These are phyloP conservation scores for Athelia sp. DNA, from an alignment of 1,284 basidiomycete genomes.

Conservation along the genomic window DNA sequence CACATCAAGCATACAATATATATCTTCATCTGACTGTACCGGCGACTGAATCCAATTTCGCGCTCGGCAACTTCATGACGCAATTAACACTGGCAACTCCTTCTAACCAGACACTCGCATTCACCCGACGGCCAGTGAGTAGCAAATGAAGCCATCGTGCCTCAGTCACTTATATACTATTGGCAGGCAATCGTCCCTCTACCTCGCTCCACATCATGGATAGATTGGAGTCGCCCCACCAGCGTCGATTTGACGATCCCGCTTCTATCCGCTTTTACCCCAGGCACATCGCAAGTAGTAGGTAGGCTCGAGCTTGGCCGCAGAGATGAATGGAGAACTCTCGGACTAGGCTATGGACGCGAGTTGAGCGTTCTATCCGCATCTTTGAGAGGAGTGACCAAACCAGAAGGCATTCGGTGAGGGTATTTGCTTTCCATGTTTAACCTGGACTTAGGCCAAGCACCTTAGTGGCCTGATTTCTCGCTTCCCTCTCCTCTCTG, in stretches of 20 bases:
- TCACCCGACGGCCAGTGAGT: constrained; percentile 62
- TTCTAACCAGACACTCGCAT: constrained; percentile 55
- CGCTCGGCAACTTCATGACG: constrained; percentile 78
- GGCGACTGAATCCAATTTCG: constrained; percentile 58
- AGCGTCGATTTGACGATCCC: constrained; percentile 45
- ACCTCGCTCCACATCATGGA: constrained; percentile 35
- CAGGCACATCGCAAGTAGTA: constrained; percentile 40
- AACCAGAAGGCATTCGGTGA: constrained; percentile 64
- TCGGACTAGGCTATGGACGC: constrained; percentile 62
- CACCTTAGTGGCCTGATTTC: constrained; percentile 57
- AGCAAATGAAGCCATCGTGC: background rate
- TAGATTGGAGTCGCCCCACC: constrained; percentile 30
- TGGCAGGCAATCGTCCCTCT: constrained; percentile 55
- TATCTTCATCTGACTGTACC: constrained; percentile 64
- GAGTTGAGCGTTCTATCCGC: constrained; percentile 65
- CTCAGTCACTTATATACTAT: constrained; percentile 5
- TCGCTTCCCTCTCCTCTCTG: constrained; percentile 58
- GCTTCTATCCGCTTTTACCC: constrained; percentile 46
- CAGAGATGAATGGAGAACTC: constrained; percentile 58
- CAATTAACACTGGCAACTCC: constrained; percentile 50
- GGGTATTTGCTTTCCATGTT: constrained; percentile 11
- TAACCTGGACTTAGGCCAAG: constrained; percentile 7
- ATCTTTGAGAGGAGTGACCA: constrained; percentile 51
- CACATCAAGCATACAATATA: constrained; percentile 66
- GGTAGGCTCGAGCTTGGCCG: constrained; percentile 65